Base-by-base conservation (phyloP, 306 rosid species). In the Begonia masoniana region DNA sequence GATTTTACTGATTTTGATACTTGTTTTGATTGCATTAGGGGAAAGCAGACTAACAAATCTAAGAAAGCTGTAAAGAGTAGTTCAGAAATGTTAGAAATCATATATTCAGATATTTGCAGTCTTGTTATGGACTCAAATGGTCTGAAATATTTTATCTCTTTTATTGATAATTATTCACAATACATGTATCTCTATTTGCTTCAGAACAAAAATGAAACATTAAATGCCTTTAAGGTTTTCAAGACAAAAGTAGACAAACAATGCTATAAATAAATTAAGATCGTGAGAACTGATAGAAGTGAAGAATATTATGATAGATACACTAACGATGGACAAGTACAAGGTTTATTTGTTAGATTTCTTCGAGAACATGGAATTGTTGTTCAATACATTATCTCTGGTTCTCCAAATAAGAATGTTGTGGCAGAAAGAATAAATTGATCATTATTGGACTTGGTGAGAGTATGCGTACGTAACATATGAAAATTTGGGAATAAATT, bases 141-240 rank as follows among this genome's bases (percentile, higher is more conserved):
- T 21, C 3, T 3, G 4, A 21, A 3, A 21, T 21, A 21, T 3
- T 21, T 21, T 21, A 60, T 60, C 50, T n/a, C 41, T 6, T 49
- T 60, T 15, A 50, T 60, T 1, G 49, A 60, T 39, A 15, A 60
- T 17, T 31, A 31, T 10, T 60, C 64, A 10, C 15, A 10, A 35
- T 60, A 60, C 39, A 60, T 48, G 64, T 31, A 60, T 50, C 47
- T 60, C 26, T 49, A 48, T 31, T 26, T 47, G 10, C 64, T 4
- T 10, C 24, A 21, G 4, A 21, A 21, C 24, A 21, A 21, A 21
- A 21, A 43, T 43, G 9, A 43, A 43, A 4, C 48, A 43, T 13
- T 43, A 10, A 4, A 43, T 4, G 5, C 48, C n/a, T 43, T 43
- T 43, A 43, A 43, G 48, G 12, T 10, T 43, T 43, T 21, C 24